Evolutionary conservation across 371 early-diverging fungal species (phyloP).

Genomic region (Phascolomyces articulosus): DNA sequence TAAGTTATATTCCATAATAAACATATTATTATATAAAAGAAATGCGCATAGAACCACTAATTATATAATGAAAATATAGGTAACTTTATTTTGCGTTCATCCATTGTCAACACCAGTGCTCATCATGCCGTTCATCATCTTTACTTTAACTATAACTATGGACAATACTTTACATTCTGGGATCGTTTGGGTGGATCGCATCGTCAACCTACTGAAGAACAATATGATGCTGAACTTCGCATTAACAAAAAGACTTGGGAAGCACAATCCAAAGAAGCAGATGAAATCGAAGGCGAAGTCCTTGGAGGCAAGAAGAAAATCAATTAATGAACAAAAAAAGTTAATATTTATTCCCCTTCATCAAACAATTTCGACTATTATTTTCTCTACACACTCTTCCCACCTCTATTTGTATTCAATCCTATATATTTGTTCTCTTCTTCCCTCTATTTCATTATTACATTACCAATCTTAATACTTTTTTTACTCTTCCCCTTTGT

Average conservation of each 20-base stretch:
- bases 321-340: constrained; percentile 23
- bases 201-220: constrained; percentile 71
- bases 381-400: neutral
- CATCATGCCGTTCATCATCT: constrained; percentile 97
- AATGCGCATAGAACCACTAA: too few relatives aligned
- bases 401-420: too few relatives aligned
- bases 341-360: neutral
- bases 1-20: constrained; percentile 25
- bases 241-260: constrained; percentile 67
- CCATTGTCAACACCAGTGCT: constrained; percentile 85
- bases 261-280: constrained; percentile 70
- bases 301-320: constrained; percentile 19
- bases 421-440: too few relatives aligned
- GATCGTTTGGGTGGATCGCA: constrained; percentile 78
- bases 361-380: neutral
- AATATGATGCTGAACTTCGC: constrained; percentile 62
- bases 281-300: constrained; percentile 49
- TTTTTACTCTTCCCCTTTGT: too few relatives aligned
- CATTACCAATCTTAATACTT: too few relatives aligned
- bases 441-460: too few relatives aligned
- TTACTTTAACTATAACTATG: constrained; percentile 98
- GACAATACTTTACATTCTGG: constrained; percentile 94
- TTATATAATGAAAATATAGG: too few relatives aligned
- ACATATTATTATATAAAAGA: too few relatives aligned
- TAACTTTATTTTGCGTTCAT: constrained; percentile 61